Base-by-base conservation (phyloP, 2,329 filamentous ascomycete genomes). In the Clonostachys chloroleuca region DNA sequence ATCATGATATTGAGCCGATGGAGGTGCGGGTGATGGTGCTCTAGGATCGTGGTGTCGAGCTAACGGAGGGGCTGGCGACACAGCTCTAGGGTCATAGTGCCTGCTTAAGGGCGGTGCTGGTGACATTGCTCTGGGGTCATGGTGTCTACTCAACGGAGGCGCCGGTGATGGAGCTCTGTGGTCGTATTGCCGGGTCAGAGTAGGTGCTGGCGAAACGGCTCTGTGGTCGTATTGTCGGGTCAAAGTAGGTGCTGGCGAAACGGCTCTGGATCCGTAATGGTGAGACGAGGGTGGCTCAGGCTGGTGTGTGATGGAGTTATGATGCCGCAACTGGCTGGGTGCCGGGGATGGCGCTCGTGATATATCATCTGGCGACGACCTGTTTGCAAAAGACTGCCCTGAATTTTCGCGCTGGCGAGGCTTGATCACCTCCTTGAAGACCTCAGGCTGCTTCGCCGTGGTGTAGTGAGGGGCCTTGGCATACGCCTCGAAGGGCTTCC, bases 401-500 rank as follows among this genome's bases (percentile, higher is more conserved):
- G 72, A 77, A 47, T 72, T 63, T 47, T 75, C 70, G 49, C 61
- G 55, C 42, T 48, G 66, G 61, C 17, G 68, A 12, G 59, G 54
- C 13, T 60, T 60, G 4, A 70, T 62, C 8, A 67, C 62, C 20
- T 79, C 70, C 51, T 70, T 68, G 62, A 77, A 80, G n/a, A 74
- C 71, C 53, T 80, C 78, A 20, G 79, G 78, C 49, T 81, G 77
- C 54, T 83, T 80, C 34, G 79, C 78, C 14, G 78, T 83, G 13
- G 80, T 81, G 61, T 86, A 83, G 59, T 83, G 81, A 24, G 83
- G 83, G 20, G 81, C 81, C 55, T 83, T 83, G 35, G 81, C 70
- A 59, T 86, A 86, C 37, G 83, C 81, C 61, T 84, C 79, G 56
- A 86, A 86, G 0, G 83, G 82, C 52, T 83, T 84, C 53, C 83